phyloP scores from a whole-genome alignment of 2,329 filamentous ascomycete species.

The Didymella exigua region DNA sequence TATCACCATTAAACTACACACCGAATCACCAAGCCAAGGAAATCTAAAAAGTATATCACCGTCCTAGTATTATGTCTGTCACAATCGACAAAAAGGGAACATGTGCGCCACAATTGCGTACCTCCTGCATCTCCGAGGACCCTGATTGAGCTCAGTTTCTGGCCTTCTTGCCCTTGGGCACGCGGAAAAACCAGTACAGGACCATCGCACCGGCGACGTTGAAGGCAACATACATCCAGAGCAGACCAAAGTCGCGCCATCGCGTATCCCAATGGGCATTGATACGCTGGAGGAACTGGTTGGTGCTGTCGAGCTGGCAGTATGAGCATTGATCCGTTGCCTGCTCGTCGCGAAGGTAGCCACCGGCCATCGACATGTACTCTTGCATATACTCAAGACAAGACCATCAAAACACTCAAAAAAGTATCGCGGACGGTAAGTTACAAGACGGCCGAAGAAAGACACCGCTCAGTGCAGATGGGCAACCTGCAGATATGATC shows the following conservation, averaged over 20 bases:
- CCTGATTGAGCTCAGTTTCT: slow-evolving; percentile 24
- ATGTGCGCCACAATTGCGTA: background rate
- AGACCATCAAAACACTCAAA: slow-evolving; percentile 39
- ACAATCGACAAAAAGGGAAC: background rate
- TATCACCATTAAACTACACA: slow-evolving; percentile 5
- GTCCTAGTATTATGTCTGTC: background rate
- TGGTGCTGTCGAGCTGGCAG: slow-evolving; percentile 54
- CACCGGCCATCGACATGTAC: slow-evolving; percentile 49
- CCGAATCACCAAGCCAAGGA: background rate
- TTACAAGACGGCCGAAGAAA: slow-evolving; percentile 30
- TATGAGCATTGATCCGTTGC: slow-evolving; percentile 54
- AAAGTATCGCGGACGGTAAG: slow-evolving; percentile 33
- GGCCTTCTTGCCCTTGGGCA: slow-evolving; percentile 55
- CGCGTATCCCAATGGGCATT: slow-evolving; percentile 43
- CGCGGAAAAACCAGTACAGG: slow-evolving; percentile 60
- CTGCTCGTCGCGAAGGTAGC: slow-evolving; percentile 51
- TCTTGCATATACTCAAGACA: slow-evolving; percentile 51
- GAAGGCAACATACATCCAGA: slow-evolving; percentile 59
- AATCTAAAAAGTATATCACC: slow-evolving; percentile 9
- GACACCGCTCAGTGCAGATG: background rate
- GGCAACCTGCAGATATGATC: background rate
- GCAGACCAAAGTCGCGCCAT: slow-evolving; percentile 64
- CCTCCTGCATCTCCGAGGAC: background rate
- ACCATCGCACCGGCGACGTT: slow-evolving; percentile 55
- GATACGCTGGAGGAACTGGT: slow-evolving; percentile 52